phyloP scores from a whole-genome alignment of 2,329 filamentous ascomycete species.

The Beauveria bassiana region DNA sequence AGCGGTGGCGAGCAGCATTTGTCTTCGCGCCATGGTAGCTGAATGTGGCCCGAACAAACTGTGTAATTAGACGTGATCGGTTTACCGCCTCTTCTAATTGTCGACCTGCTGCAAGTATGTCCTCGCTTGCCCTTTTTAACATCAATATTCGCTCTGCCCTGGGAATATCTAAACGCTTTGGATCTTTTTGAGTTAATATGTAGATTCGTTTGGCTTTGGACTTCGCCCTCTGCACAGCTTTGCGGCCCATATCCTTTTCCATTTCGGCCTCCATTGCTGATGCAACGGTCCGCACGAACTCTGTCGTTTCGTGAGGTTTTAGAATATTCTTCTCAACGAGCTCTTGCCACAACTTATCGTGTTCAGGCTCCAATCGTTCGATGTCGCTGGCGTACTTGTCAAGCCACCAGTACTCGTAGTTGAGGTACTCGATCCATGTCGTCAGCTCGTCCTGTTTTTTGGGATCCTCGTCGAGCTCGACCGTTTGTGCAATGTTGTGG shows the following conservation, averaged over 20 bases:
- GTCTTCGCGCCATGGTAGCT: slow-evolving; percentile 8
- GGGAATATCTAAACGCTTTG: background rate
- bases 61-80: background rate
- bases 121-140: background rate
- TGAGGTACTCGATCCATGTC: slow-evolving; percentile 32
- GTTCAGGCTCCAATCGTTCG: slow-evolving; percentile 16
- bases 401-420: slow-evolving; percentile 21
- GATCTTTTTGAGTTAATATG: background rate
- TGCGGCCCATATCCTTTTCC: background rate
- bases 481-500: slow-evolving; percentile 22
- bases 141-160: background rate
- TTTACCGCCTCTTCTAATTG: background rate
- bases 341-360: slow-evolving; percentile 24
- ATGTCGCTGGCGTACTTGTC: slow-evolving; percentile 12
- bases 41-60: background rate
- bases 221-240: background rate
- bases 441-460: slow-evolving; percentile 23
- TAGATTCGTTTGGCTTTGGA: background rate
- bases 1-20: slow-evolving; percentile 13
- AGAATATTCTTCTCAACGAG: slow-evolving; percentile 25
- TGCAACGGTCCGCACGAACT: slow-evolving; percentile 5
- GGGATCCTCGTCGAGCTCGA: slow-evolving; percentile 23
- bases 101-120: background rate
- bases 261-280: background rate
- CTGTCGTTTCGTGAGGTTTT: slow-evolving; percentile 15